Conservation (phyloP, 495 filamentous ascomycete species). For the Thermothielavioides terrestris region DNA sequence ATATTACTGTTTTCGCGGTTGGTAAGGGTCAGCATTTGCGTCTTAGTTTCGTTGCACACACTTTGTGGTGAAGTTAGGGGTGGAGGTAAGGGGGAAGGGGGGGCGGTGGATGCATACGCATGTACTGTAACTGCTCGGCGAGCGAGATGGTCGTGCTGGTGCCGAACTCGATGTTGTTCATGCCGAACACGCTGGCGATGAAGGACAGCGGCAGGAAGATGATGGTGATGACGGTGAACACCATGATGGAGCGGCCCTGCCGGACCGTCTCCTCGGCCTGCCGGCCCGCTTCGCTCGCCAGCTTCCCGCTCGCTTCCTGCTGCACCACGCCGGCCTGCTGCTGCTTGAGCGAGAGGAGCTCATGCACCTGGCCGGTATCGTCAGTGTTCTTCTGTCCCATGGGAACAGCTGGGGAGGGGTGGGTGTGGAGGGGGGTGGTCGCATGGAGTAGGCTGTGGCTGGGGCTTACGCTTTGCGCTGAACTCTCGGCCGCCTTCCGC, state of each 20-base stretch:
- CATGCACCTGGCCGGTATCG: constrained; percentile 23
- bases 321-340: constrained; percentile 51
- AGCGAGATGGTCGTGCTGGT: too few relatives aligned
- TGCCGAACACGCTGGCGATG: constrained; percentile 29
- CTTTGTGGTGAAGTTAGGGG: too few relatives aligned
- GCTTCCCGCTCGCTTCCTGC: constrained; percentile 53
- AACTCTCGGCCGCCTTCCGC: constrained; percentile 18
- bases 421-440: too few relatives aligned
- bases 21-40: too few relatives aligned
- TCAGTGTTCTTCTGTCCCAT: too few relatives aligned
- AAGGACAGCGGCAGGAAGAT: constrained; percentile 40
- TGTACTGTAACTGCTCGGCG: too few relatives aligned
- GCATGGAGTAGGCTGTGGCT: too few relatives aligned
- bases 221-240: constrained; percentile 57
- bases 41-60: too few relatives aligned
- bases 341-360: constrained; percentile 52
- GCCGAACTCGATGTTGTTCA: constrained; percentile 28
- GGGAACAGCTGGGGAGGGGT: too few relatives aligned
- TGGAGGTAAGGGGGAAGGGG: too few relatives aligned
- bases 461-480: constrained; percentile 21
- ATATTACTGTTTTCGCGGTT: constrained; percentile 2
- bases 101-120: too few relatives aligned
- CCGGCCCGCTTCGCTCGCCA: constrained; percentile 48
- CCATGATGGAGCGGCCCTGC: constrained; percentile 53
- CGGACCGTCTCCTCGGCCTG: constrained; percentile 49